Evolutionary conservation across 306 rosid species (phyloP), one percentile per base, ranked within the genome.

Genomic region (Cicer arietinum): DNA sequence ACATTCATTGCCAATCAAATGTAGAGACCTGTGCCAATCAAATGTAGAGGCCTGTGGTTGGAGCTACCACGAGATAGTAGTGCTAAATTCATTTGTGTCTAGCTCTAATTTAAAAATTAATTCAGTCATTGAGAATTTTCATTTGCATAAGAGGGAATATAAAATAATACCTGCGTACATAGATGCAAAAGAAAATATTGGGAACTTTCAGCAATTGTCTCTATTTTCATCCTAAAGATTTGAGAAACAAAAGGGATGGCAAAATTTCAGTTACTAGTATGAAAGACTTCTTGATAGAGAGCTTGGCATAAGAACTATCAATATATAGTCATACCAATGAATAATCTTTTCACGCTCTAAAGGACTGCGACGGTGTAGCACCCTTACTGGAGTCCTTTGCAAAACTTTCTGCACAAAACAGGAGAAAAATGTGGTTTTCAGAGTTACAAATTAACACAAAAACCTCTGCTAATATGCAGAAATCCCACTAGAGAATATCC

Each of bases 311-410:
- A 40, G 60, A 70, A 73, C 25, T 46, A 76, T 71, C 20, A 67
- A 71, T 45, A 54, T 18, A 70, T 45, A 17, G 52, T 42, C 89
- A 58, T 85, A 89, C 99, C 99, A 90, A 80, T 94, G 92, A 77
- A 94, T 92, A 60, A 89, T 89, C 88, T 85, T 94, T 83, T 92
- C 93, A 44, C 96, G 96, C 63, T 92, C 93, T 79, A 90, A 79
- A 69, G 97, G 99, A 85, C 99, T 94, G 50, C 97, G 93, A 40
- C 97, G 95, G 80, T 94, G 97, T 66, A 94, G 91, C 85, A 94
- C 99, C 82, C 97, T 90, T 79, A 94, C 74, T 30, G 99, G 99
- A 41, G 99, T 94, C 76, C 84, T 88, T 78, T 94, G 99, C 88
- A 87, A 57, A 80, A 91, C 84, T 84, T 79, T 69, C 99, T 94